Percentiles rank a stretch among this genome's conserved stretches.
These are phyloP conservation scores for Leishmania tropica DNA, from an alignment of 208 protist species.

Conservation along the genomic window DNA sequence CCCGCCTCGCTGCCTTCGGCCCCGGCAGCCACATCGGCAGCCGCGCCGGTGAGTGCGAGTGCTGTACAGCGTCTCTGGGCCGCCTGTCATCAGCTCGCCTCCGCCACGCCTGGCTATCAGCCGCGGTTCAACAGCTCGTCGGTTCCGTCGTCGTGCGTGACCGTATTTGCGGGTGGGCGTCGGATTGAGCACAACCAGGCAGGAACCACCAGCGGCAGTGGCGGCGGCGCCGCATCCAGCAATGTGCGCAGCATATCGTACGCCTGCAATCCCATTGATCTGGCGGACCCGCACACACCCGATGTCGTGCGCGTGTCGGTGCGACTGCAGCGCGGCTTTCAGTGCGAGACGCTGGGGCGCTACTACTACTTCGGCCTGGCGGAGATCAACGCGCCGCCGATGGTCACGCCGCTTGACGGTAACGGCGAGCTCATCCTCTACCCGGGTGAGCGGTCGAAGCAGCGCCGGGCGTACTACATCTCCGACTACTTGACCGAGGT, in stretches of 20 bases:
- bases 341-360: slow-evolving; percentile 68
- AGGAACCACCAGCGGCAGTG: slow-evolving; percentile 1
- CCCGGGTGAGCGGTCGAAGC: slow-evolving; percentile 52
- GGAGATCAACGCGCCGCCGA: slow-evolving; percentile 27
- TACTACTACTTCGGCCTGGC: slow-evolving; percentile 81
- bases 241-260: slow-evolving; percentile 36
- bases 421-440: slow-evolving; percentile 31
- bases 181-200: slow-evolving; percentile 26
- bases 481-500: slow-evolving; percentile 69
- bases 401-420: slow-evolving; percentile 13
- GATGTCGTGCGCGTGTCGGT: slow-evolving; percentile 76
- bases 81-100: slow-evolving; percentile 26
- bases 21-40: slow-evolving; percentile 11
- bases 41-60: slow-evolving; percentile 11
- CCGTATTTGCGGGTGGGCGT: slow-evolving; percentile 29
- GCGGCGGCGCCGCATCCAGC: slow-evolving; percentile 10
- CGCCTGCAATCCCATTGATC: slow-evolving; percentile 61
- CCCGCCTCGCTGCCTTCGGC: neutral
- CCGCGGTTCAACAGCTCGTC: slow-evolving; percentile 32
- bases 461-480: slow-evolving; percentile 57
- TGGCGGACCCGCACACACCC: slow-evolving; percentile 55
- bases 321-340: slow-evolving; percentile 60
- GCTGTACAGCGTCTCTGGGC: slow-evolving; percentile 28
- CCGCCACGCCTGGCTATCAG: slow-evolving; percentile 17
- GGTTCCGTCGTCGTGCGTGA: slow-evolving; percentile 19